Conservation (phyloP, 106 monocot genomes). For the Apostasia ramifera region DNA sequence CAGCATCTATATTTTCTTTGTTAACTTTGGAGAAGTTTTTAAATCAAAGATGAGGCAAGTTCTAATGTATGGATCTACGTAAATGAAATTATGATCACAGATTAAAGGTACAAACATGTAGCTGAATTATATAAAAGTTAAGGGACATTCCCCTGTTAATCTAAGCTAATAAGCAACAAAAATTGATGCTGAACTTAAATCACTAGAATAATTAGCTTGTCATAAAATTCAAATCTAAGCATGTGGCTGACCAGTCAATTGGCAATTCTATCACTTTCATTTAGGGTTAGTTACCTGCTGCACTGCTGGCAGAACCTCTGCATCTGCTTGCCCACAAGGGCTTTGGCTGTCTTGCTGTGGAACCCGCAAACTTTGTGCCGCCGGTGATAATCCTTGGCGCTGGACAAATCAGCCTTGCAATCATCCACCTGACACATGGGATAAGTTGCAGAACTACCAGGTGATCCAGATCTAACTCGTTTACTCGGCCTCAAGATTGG, state of each 20-base stretch:
- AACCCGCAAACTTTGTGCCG: slow-evolving; percentile 95
- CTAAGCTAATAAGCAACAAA: neutral
- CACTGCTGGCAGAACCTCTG: slow-evolving; percentile 99
- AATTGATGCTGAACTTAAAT: neutral
- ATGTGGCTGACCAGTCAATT: too few species aligned
- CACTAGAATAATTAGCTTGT: too few species aligned
- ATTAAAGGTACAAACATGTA: neutral
- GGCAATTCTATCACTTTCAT: too few species aligned
- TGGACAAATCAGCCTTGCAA: slow-evolving; percentile 69
- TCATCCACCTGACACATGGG: slow-evolving; percentile 99
- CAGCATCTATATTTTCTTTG: neutral
- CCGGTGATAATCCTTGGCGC: slow-evolving; percentile 95
- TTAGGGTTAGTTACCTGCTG: slow-evolving; percentile 59
- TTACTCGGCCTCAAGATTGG: slow-evolving; percentile 27
- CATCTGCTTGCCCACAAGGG: slow-evolving; percentile 86
- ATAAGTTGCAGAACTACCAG: slow-evolving; percentile 37
- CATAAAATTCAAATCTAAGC: too few species aligned
- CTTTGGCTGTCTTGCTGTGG: slow-evolving; percentile 89
- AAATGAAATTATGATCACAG: neutral
- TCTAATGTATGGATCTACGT: neutral
- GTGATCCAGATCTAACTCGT: slow-evolving; percentile 51
- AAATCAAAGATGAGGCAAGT: neutral
- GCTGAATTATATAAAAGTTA: neutral
- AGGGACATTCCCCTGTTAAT: neutral
- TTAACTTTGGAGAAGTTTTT: neutral